Conservation (phyloP, 2,329 filamentous ascomycete genomes). For the Colletotrichum paranaense region DNA sequence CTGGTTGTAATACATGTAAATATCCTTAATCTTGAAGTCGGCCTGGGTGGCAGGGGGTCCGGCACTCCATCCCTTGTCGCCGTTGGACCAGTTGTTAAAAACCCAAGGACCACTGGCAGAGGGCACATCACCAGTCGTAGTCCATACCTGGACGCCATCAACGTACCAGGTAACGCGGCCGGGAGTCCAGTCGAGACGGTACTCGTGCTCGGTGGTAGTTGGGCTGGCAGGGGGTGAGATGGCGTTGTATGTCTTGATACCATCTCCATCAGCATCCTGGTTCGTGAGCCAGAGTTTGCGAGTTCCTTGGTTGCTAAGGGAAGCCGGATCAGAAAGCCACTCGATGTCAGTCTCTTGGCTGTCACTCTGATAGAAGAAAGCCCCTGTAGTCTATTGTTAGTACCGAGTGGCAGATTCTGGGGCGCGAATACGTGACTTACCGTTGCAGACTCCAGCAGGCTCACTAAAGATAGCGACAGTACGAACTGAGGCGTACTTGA, state of each 20-base stretch:
- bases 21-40: slow-evolving; percentile 41
- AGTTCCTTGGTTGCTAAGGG: slow-evolving; percentile 41
- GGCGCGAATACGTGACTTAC: slow-evolving; percentile 23
- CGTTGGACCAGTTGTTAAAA: slow-evolving; percentile 48
- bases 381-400: slow-evolving; percentile 36
- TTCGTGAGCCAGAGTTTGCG: slow-evolving; percentile 45
- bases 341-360: slow-evolving; percentile 46
- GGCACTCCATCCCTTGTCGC: slow-evolving; percentile 43
- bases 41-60: slow-evolving; percentile 42
- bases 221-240: slow-evolving; percentile 38
- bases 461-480: slow-evolving; percentile 44
- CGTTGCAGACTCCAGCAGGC: slow-evolving; percentile 45
- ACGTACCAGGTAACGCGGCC: slow-evolving; percentile 41
- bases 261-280: slow-evolving; percentile 41
- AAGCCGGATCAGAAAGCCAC: slow-evolving; percentile 45
- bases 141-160: slow-evolving; percentile 41
- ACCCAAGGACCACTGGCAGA: slow-evolving; percentile 41
- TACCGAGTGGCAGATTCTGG: neutral
- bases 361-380: slow-evolving; percentile 44
- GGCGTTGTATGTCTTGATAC: slow-evolving; percentile 31
- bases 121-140: slow-evolving; percentile 42
- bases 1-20: slow-evolving; percentile 45
- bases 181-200: slow-evolving; percentile 45
- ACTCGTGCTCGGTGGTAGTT: slow-evolving; percentile 44
- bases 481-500: slow-evolving; percentile 44